phyloP scores from a whole-genome alignment of 805 yeast genomes.

The Ogataea kodamae region DNA sequence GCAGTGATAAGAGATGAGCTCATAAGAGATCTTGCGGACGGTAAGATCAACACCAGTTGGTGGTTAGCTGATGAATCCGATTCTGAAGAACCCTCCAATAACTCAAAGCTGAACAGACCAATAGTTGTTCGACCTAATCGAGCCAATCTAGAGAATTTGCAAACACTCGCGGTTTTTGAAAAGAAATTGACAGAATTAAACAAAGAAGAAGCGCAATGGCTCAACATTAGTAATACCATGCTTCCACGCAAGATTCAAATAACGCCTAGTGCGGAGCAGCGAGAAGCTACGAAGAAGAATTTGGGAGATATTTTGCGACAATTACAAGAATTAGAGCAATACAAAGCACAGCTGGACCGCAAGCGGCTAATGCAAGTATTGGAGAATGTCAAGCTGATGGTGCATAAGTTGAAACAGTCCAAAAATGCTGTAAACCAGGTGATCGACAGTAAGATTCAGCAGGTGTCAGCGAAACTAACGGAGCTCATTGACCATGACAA shows the following conservation, averaged over 20 bases:
- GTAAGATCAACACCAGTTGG: conserved; percentile 66
- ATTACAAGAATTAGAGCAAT: conserved; percentile 13
- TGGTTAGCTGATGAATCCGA: conserved; percentile 41
- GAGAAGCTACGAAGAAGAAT: conserved; percentile 8
- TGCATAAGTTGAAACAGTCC: conserved; percentile 27
- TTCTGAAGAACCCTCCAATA: conserved; percentile 17
- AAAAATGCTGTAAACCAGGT: conserved; percentile 21
- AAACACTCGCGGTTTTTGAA: conserved; percentile 45
- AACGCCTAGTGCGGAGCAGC: conserved; percentile 4
- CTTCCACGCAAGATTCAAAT: conserved; percentile 17
- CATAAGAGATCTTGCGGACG: conserved; percentile 54
- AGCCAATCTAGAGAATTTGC: conserved; percentile 50
- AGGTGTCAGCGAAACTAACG: conserved; percentile 20
- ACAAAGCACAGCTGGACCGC: conserved; percentile 11
- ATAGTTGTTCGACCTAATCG: conserved; percentile 51
- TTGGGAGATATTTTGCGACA: conserved; percentile 16
- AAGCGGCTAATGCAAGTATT: conserved; percentile 20
- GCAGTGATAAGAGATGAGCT: conserved; percentile 63
- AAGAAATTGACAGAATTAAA: conserved; percentile 41
- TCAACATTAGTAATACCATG: conserved; percentile 6
- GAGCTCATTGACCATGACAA: conserved; percentile 19
- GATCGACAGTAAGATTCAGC: conserved; percentile 20
- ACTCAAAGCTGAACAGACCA: conserved; percentile 28
- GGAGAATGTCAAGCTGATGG: conserved; percentile 37
- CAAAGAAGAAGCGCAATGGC: conserved; percentile 48